phyloP scores from a whole-genome alignment of 495 filamentous ascomycete species.

The Pseudevernia furfuracea region DNA sequence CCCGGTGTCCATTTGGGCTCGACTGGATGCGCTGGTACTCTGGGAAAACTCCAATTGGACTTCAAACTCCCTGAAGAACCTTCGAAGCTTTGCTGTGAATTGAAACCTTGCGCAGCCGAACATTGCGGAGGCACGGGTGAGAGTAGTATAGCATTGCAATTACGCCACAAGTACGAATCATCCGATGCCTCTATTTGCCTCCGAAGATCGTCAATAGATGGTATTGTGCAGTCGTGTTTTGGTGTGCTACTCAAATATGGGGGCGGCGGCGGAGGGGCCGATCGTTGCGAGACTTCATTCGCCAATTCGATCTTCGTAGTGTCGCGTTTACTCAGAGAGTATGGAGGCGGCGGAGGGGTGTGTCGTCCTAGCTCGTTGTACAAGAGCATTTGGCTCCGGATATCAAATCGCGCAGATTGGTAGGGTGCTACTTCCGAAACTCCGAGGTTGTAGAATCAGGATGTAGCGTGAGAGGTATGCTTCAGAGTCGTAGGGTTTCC shows the following conservation, averaged over 20 bases:
- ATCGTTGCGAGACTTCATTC: background rate
- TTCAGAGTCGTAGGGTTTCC: background rate
- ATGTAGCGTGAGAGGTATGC: background rate
- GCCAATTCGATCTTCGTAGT: background rate
- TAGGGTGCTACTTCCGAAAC: background rate
- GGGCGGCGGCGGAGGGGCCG: background rate
- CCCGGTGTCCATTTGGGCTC: background rate
- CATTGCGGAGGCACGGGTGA: background rate
- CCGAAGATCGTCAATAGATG: background rate
- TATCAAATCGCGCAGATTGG: background rate
- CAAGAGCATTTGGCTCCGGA: background rate
- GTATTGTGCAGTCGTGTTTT: background rate
- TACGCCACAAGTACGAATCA: background rate
- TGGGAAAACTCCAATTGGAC: background rate
- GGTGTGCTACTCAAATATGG: background rate
- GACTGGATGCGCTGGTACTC: background rate
- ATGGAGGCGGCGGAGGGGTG: slow-evolving; percentile 1
- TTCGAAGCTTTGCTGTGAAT: background rate
- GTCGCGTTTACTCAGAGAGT: background rate
- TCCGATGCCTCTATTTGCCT: background rate
- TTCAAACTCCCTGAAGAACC: background rate
- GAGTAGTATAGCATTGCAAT: background rate
- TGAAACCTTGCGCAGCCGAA: background rate
- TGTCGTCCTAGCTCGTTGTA: background rate
- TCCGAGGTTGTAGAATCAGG: background rate